These are phyloP conservation scores for Debaryomyces maramus DNA, from an alignment of 805 yeast species.

Conservation along the genomic window DNA sequence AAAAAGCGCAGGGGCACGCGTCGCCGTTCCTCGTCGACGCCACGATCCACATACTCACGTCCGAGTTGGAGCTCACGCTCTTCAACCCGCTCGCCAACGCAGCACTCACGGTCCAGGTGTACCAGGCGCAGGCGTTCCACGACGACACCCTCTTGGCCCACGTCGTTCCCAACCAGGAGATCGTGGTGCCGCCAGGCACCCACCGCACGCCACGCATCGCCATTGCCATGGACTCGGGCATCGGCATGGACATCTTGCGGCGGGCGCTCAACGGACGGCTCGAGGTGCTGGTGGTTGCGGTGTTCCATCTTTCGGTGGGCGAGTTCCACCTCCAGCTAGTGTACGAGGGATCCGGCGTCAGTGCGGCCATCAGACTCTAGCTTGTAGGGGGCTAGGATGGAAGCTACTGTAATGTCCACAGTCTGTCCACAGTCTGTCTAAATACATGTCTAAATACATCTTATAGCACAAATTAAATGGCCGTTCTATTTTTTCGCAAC, in stretches of 20 bases:
- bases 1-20: too few species aligned
- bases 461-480: too few species aligned
- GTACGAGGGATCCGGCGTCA: conserved; percentile 47
- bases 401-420: too few species aligned
- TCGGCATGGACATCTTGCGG: conserved; percentile 50
- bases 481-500: too few species aligned
- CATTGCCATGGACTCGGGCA: conserved; percentile 44
- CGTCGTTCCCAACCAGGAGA: conserved; percentile 37
- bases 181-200: conserved; percentile 53
- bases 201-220: conserved; percentile 52
- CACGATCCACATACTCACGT: conserved; percentile 54
- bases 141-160: conserved; percentile 49
- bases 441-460: too few species aligned
- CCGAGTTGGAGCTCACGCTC: conserved; percentile 54
- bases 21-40: conserved; percentile 48
- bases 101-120: conserved; percentile 41
- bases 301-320: conserved; percentile 40
- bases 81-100: conserved; percentile 55
- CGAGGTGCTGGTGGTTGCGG: conserved; percentile 46
- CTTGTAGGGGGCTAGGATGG: too few species aligned
- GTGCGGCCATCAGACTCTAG: conserved; percentile 41
- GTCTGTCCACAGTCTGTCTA: too few species aligned
- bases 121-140: conserved; percentile 49
- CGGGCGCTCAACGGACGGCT: conserved; percentile 53
- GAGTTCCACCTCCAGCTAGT: conserved; percentile 40